phyloP scores from a whole-genome alignment of 2,329 filamentous ascomycete genomes.

The Neofusicoccum cordaticola region DNA sequence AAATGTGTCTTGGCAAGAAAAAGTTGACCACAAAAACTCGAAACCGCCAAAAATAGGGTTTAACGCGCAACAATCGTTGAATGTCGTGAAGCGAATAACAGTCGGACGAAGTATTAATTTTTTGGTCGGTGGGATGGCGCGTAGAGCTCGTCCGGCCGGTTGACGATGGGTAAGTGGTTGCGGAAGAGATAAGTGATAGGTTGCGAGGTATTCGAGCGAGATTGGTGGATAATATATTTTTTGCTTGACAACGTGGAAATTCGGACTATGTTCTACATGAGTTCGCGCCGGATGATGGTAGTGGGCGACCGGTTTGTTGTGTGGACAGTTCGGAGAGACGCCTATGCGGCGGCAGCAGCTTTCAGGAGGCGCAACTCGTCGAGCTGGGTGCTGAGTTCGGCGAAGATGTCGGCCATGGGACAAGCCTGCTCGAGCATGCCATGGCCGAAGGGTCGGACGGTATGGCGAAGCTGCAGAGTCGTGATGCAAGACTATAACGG shows the following conservation, averaged over 20 bases:
- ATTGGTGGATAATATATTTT: background rate
- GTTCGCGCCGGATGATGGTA: background rate
- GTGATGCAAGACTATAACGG: conserved; percentile 71
- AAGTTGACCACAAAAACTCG: background rate
- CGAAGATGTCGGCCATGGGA: conserved; percentile 72
- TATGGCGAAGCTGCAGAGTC: conserved; percentile 74
- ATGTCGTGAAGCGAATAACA: conserved; percentile 12
- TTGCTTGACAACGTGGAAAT: background rate
- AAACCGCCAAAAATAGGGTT: background rate
- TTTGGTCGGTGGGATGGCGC: background rate
- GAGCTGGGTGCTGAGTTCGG: conserved; percentile 59
- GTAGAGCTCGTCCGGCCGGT: background rate
- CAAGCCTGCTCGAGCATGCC: conserved; percentile 70
- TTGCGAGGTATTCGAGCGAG: background rate
- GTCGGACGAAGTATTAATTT: background rate
- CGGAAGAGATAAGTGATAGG: background rate
- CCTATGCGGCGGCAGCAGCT: conserved; percentile 20
- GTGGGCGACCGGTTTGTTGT: background rate
- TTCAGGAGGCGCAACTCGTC: conserved; percentile 63
- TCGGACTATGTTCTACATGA: background rate
- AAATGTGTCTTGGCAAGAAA: background rate
- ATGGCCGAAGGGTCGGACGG: conserved; percentile 68
- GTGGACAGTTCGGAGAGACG: background rate
- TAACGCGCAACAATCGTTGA: conserved; percentile 10
- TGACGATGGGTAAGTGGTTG: background rate